Percentiles rank a stretch among this genome's conserved stretches.
These are phyloP conservation scores for Buddleja alternifolia DNA, from an alignment of 257 asterid species.

Conservation along the genomic window DNA sequence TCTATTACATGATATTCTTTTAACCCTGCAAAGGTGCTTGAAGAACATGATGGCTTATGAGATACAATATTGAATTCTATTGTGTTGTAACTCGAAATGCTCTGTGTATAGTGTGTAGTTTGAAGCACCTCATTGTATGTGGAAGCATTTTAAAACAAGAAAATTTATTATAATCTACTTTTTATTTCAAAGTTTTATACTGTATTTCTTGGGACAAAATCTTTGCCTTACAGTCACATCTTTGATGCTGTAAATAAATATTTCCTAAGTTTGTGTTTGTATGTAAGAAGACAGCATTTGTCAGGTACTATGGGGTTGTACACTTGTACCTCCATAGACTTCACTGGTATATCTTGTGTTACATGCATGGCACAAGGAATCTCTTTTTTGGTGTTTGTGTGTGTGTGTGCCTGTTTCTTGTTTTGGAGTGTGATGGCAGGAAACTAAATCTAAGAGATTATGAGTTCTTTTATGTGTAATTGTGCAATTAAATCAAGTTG, in stretches of 20 bases:
- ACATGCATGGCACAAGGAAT: background rate
- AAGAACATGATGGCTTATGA: background rate
- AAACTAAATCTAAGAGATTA: background rate
- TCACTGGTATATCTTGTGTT: background rate
- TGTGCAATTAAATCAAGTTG: background rate
- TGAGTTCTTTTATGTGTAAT: background rate
- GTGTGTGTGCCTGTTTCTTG: background rate
- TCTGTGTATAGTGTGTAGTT: background rate
- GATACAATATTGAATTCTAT: background rate
- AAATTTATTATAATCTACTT: background rate
- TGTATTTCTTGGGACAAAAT: background rate
- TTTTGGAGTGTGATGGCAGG: background rate
- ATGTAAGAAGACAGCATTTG: background rate
- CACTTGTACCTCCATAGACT: background rate
- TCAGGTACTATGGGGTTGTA: background rate
- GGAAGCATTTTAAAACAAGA: background rate
- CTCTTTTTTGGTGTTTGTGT: no score
- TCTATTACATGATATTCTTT: slow-evolving; percentile 7
- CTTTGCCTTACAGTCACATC: background rate
- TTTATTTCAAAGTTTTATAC: background rate
- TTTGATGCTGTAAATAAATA: background rate
- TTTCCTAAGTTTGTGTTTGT: background rate
- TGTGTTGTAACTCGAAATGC: slow-evolving; percentile 12
- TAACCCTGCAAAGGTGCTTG: slow-evolving; percentile 1
- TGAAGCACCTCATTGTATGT: background rate